Evolutionary conservation across 106 monocot genomes (phyloP), one percentile per base, ranked within the genome.

Genomic region (Dendrobium huoshanense): DNA sequence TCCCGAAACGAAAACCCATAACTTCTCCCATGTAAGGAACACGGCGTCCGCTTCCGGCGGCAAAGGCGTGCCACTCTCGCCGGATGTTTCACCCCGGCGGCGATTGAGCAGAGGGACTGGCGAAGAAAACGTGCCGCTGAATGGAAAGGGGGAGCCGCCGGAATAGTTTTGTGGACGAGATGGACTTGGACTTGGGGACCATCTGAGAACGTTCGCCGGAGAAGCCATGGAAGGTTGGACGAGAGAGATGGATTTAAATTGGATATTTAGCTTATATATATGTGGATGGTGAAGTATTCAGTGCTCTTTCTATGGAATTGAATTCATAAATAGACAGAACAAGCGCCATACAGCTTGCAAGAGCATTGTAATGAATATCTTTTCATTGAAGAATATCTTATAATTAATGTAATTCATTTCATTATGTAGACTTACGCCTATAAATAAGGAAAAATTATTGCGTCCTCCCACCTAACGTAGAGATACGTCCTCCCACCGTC

Each of bases 1-100:
- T 47, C 25, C 56, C 0, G 61, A 25, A 3, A 56, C 81, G 4
- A 42, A 75, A 1, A 84, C 87, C 79, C 75, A 85, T 9, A 88
- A 44, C 17, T 88, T 79, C 74, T 88, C 79, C 81, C 85, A 84
- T 3, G 84, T 67, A 16, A 84, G 45, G 15, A 45, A 75, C 19
- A 80, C 67, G n/a, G 49, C 55, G 11, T 4, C 13, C 13, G 22
- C 11, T 27, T 27, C 27, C 22, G 27, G 1, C 27, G 24, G 1
- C 67, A 29, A 67, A 27, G 5, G 2, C 67, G 9, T 29, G 27
- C 68, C 10, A 0, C 31, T 27, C 33, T 68, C 68, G 33, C 68
- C 68, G 68, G 68, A 27, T 8, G 9, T 15, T 9, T 33, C 68
- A 31, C 33, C 68, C 13, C 22, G 7, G 20, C 61, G 61, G 61